These are phyloP conservation scores for Abrus precatorius DNA, from an alignment of 306 rosid genomes.

Conservation along the genomic window DNA sequence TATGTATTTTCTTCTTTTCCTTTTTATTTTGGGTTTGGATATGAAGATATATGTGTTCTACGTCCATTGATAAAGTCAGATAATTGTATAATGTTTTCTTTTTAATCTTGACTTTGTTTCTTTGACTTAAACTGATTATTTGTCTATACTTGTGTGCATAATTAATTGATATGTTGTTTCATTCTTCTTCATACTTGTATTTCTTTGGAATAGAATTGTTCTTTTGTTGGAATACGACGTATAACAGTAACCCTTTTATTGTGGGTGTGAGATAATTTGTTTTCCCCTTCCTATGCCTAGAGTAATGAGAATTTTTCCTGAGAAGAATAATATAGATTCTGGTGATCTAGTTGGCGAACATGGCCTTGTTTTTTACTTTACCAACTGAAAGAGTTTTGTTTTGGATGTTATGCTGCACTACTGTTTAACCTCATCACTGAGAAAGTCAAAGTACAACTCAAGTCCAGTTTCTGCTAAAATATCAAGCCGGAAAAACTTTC, in stretches of 20 bases:
- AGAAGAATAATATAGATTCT: too few relatives aligned
- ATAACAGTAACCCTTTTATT: not conserved
- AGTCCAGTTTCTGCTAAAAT: not conserved
- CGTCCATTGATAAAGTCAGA: conserved; percentile 47
- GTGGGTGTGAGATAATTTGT: too few relatives aligned
- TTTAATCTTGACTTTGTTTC: conserved; percentile 40
- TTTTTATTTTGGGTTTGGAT: conserved; percentile 54
- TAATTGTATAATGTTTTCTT: conserved; percentile 63
- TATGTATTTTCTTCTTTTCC: conserved; percentile 31
- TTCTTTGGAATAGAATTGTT: conserved; percentile 49
- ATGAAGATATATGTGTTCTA: conserved; percentile 34
- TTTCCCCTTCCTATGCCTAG: not conserved
- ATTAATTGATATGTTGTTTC: conserved; percentile 55
- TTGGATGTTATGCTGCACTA: too few relatives aligned
- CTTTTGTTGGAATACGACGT: conserved; percentile 42
- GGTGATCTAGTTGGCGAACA: not conserved
- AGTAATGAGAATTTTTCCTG: not conserved
- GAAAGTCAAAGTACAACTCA: not conserved
- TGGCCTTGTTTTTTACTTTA: not conserved
- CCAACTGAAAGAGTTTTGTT: too few relatives aligned
- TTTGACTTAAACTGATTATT: conserved; percentile 43
- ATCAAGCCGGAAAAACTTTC: not conserved
- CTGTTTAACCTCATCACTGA: not conserved
- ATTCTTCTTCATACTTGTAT: conserved; percentile 38
- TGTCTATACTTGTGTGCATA: conserved; percentile 63